Conservation (phyloP, 2,329 filamentous ascomycete species). For the Clonostachys rosea region DNA sequence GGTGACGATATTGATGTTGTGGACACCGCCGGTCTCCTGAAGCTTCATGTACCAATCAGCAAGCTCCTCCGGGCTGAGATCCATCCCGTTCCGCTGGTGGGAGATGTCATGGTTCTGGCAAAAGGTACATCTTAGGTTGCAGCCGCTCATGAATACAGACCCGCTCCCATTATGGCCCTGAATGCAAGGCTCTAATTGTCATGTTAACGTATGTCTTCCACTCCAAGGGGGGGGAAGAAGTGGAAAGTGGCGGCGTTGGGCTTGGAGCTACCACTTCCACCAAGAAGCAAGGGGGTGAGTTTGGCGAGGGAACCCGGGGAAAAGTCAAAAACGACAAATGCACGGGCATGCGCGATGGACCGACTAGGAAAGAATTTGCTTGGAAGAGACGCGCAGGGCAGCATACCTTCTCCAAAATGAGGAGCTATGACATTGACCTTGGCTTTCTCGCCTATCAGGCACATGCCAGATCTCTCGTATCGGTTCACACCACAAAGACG, state of each 20-base stretch:
- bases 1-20: slow-evolving; percentile 86
- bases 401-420: slow-evolving; percentile 71
- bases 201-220: neutral
- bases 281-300: too few species aligned
- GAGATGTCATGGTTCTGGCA: slow-evolving; percentile 84
- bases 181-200: slow-evolving; percentile 63
- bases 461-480: slow-evolving; percentile 74
- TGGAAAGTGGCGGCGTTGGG: neutral
- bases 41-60: slow-evolving; percentile 81
- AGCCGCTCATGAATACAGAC: slow-evolving; percentile 75
- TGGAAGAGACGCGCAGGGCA: neutral
- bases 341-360: too few species aligned
- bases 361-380: too few species aligned
- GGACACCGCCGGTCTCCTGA: slow-evolving; percentile 73
- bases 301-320: too few species aligned
- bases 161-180: slow-evolving; percentile 79
- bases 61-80: slow-evolving; percentile 73
- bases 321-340: too few species aligned
- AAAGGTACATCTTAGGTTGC: slow-evolving; percentile 69
- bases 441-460: slow-evolving; percentile 69
- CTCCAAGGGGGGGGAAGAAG: slow-evolving; percentile 6
- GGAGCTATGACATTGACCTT: slow-evolving; percentile 83
- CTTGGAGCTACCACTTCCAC: too few species aligned
- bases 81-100: slow-evolving; percentile 76
- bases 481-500: slow-evolving; percentile 74